These are phyloP conservation scores for Penicillium roqueforti DNA, from an alignment of 495 filamentous ascomycete genomes.

Conservation along the genomic window DNA sequence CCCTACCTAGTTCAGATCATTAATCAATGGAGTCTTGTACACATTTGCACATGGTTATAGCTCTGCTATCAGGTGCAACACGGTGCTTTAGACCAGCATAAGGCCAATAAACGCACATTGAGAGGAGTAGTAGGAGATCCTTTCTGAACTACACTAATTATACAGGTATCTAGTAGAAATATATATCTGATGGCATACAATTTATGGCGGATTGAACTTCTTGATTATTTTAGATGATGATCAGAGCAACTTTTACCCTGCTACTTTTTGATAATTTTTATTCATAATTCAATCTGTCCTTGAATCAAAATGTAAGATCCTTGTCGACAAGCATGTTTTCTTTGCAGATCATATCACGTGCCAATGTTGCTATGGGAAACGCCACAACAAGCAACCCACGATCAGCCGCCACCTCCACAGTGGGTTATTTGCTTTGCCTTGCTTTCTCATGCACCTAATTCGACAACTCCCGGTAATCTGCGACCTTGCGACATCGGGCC, in stretches of 20 bases:
- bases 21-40: too few relatives aligned
- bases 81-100: not conserved
- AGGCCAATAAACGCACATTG: not conserved
- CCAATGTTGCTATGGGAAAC: conserved; percentile 6
- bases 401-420: conserved; percentile 8
- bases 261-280: not conserved
- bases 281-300: not conserved
- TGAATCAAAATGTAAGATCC: not conserved
- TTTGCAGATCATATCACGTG: conserved; percentile 2
- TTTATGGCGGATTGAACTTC: not conserved
- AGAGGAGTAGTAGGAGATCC: too few relatives aligned
- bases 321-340: not conserved
- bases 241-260: not conserved
- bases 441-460: conserved; percentile 10
- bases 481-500: conserved; percentile 1
- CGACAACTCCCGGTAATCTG: conserved; percentile 2
- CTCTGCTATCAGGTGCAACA: too few relatives aligned
- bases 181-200: not conserved
- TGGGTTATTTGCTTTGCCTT: conserved; percentile 9
- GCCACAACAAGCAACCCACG: conserved; percentile 6
- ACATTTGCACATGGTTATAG: too few relatives aligned
- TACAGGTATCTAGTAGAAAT: not conserved
- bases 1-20: too few relatives aligned
- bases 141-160: too few relatives aligned
- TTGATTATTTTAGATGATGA: not conserved